Evolutionary conservation across 106 monocot species (phyloP), one percentile per base, ranked within the genome.

Genomic region (Apostasia shenzhenica): DNA sequence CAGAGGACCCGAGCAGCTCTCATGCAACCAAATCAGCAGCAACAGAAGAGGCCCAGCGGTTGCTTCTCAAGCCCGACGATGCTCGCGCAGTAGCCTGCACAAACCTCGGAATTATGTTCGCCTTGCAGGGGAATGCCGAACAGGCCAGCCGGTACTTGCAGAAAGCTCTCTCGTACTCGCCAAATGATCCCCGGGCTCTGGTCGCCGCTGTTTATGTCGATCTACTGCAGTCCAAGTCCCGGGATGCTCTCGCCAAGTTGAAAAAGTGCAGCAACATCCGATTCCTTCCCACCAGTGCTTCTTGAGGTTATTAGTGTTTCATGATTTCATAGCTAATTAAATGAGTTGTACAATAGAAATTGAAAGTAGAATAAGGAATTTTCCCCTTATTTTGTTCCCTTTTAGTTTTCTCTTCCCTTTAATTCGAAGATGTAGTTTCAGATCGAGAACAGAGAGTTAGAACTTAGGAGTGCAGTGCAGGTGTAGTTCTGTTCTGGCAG

Each of bases 201-300:
- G 72, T 89, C 46, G 84, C 84, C 1, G 71, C 80, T 38, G 68
- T 85, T 37, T 88, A 88, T 66, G 45, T 92, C n/a, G 88, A 92
- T 70, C 85, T 92, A 60, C 66, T 75, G 39, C 79, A 67, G 56
- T 83, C 78, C 14, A 92, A 81, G 49, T 47, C 78, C 2, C 61
- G 70, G 14, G 85, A 88, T 55, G 89, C 92, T 44, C 50, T 92
- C 2, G 51, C 54, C 47, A 92, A 81, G 80, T 83, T 92, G 80
- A 85, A 72, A 78, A 63, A 61, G 61, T 83, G 81, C 70, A 83
- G 75, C 47, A 72, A 61, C 65, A 76, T 81, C 53, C 79, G 67
- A 42, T 80, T 77, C 59, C 14, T 66, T 59, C 38, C 71, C n/a
- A 38, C 48, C 60, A 39, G 47, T 59, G 63, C 11, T 63, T 6